These are phyloP conservation scores for Pelagophyceae sp. DNA, from an alignment of 352 stramenopile genomes.

Conservation along the genomic window DNA sequence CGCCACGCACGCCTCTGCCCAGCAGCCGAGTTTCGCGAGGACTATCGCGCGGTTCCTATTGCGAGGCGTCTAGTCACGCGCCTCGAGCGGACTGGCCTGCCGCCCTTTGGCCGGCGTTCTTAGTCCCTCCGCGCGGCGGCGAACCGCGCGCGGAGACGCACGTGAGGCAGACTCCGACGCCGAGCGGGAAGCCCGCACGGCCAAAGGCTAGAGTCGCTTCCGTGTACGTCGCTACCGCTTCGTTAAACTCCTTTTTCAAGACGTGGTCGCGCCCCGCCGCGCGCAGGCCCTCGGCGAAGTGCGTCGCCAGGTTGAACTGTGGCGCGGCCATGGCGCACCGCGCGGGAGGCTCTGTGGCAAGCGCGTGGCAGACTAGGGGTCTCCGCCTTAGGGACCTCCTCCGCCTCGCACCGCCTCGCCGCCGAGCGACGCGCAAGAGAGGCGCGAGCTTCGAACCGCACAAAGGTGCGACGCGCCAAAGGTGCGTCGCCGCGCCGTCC, in stretches of 20 bases:
- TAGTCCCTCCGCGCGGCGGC: background rate
- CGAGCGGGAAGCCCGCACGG: background rate
- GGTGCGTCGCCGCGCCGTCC: too few relatives aligned
- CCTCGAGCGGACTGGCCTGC: too few relatives aligned
- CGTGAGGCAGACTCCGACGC: conserved; percentile 18
- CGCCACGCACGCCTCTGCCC: background rate
- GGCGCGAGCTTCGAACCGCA: too few relatives aligned
- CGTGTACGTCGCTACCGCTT: conserved; percentile 10
- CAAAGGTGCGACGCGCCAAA: too few relatives aligned
- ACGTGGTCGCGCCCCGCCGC: background rate
- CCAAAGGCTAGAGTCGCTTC: background rate
- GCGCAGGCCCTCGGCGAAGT: conserved; percentile 6
- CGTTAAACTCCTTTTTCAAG: background rate
- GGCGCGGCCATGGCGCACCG: too few relatives aligned
- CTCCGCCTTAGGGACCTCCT: too few relatives aligned
- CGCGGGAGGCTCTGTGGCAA: too few relatives aligned
- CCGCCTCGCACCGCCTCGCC: too few relatives aligned
- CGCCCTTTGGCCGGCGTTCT: too few relatives aligned
- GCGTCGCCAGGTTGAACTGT: background rate
- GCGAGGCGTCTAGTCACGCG: too few relatives aligned
- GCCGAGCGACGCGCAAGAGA: too few relatives aligned
- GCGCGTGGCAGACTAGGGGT: too few relatives aligned
- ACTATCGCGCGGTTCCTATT: conserved; percentile 15
- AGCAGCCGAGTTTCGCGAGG: background rate
- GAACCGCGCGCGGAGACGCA: background rate